phyloP scores from a whole-genome alignment of 2,329 filamentous ascomycete genomes.

The Berkeleyomyces basicola region DNA sequence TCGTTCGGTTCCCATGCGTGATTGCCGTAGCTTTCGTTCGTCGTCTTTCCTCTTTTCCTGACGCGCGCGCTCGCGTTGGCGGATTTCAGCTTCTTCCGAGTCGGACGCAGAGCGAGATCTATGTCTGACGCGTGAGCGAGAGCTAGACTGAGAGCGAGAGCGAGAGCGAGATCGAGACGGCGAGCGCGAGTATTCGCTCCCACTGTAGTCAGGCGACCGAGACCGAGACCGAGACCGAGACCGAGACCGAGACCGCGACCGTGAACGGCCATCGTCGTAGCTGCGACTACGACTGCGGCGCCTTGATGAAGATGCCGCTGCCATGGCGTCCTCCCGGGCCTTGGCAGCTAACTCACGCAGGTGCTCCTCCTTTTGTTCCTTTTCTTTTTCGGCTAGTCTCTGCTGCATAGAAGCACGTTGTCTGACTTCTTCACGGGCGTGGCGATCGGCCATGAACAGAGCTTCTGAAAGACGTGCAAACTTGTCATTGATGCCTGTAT shows the following conservation, averaged over 20 bases:
- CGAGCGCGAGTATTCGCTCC: constrained; percentile 27
- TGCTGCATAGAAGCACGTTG: constrained; percentile 92
- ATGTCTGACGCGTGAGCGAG: constrained; percentile 25
- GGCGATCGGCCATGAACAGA: constrained; percentile 81
- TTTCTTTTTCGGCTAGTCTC: constrained; percentile 89
- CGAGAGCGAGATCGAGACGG: constrained; percentile 22
- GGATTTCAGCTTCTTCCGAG: constrained; percentile 52
- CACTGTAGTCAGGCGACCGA: constrained; percentile 18
- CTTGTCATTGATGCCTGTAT: constrained; percentile 95
- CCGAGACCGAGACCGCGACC: neutral
- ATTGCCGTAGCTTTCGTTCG: constrained; percentile 80
- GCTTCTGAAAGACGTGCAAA: constrained; percentile 94
- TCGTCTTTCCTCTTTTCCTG: constrained; percentile 66
- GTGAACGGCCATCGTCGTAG: neutral
- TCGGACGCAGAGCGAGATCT: constrained; percentile 31
- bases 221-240: neutral
- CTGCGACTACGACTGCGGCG: neutral
- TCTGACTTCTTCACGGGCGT: constrained; percentile 88
- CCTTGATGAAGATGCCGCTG: constrained; percentile 12
- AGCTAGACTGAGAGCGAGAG: constrained; percentile 21
- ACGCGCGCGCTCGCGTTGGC: constrained; percentile 61
- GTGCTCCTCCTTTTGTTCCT: constrained; percentile 82
- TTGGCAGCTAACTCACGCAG: constrained; percentile 77
- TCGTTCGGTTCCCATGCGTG: constrained; percentile 86
- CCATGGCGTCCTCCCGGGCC: constrained; percentile 65